Percentiles rank a stretch among this genome's conserved stretches.
Conservation (phyloP, 2,329 filamentous ascomycete genomes). For the Plenodomus lindquistii region DNA sequence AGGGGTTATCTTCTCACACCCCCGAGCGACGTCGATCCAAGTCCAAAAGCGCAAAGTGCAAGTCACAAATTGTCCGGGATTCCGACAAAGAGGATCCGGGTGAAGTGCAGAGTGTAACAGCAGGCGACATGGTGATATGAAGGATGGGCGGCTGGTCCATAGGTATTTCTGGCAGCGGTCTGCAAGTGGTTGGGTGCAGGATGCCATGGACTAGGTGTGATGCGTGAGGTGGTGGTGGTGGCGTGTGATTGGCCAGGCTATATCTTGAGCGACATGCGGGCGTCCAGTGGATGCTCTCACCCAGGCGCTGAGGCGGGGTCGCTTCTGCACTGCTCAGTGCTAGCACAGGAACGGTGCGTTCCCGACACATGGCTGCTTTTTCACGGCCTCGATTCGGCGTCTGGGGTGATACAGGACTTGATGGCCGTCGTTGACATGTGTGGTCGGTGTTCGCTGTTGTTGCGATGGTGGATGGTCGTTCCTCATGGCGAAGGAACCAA, state of each 20-base stretch:
- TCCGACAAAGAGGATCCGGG: conserved; percentile 28
- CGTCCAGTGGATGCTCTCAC: conserved; percentile 36
- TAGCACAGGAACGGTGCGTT: conserved; percentile 8
- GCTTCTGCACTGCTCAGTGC: conserved; percentile 14
- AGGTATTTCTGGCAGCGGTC: conserved; percentile 24
- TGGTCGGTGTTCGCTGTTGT: not conserved
- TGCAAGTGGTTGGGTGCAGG: conserved; percentile 32
- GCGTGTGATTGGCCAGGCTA: conserved; percentile 35
- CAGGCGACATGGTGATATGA: conserved; percentile 33
- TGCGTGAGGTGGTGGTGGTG: conserved; percentile 18
- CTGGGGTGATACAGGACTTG: not conserved
- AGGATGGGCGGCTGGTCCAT: conserved; percentile 17
- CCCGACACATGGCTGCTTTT: conserved; percentile 10
- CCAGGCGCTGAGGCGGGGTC: conserved; percentile 42
- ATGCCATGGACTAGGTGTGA: conserved; percentile 26
- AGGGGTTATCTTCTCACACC: conserved; percentile 11
- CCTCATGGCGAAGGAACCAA: not conserved
- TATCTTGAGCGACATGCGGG: conserved; percentile 28
- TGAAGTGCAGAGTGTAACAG: conserved; percentile 27
- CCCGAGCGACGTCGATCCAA: conserved; percentile 16
- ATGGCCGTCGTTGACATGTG: not conserved
- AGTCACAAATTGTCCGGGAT: conserved; percentile 10
- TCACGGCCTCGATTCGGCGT: conserved; percentile 1
- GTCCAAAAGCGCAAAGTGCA: conserved; percentile 8
- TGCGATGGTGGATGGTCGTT: not conserved